Percentiles rank a stretch among this genome's conserved stretches.
Evolutionary conservation across 495 filamentous ascomycete genomes (phyloP).

Genomic region (Tuber aestivum): DNA sequence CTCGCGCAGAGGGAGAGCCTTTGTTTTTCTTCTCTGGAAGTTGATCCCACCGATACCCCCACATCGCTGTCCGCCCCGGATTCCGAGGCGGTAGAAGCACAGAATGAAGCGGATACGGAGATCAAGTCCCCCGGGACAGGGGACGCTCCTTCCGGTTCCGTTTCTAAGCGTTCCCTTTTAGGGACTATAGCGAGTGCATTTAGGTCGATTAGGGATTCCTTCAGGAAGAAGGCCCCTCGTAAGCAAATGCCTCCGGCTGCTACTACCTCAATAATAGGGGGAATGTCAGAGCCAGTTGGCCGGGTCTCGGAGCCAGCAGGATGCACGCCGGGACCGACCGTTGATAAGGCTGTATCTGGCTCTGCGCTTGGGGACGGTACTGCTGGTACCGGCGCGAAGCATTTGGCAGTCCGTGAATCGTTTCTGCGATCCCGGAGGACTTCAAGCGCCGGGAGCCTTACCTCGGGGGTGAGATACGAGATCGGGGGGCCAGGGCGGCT

Average conservation of each 20-base stretch:
- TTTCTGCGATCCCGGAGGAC: not conserved
- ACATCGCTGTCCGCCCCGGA: conserved; percentile 9
- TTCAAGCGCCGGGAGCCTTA: conserved; percentile 1
- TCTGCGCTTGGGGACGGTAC: conserved; percentile 6
- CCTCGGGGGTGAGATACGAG: conserved; percentile 9
- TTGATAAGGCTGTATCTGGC: conserved; percentile 8
- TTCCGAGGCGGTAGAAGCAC: conserved; percentile 5
- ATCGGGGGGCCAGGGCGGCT: conserved; percentile 7
- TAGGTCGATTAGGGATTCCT: conserved; percentile 19
- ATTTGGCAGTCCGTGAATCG: conserved; percentile 19
- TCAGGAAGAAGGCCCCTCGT: conserved; percentile 19
- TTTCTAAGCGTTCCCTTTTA: conserved; percentile 17
- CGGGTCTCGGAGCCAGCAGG: not conserved
- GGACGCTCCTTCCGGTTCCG: not conserved
- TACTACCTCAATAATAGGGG: not conserved
- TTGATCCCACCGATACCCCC: conserved; percentile 3
- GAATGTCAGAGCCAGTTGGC: not conserved
- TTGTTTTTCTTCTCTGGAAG: conserved; percentile 21
- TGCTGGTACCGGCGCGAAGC: conserved; percentile 12
- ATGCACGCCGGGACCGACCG: not conserved
- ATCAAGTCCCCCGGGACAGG: conserved; percentile 2
- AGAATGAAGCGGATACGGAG: not conserved
- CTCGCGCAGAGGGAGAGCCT: conserved; percentile 24
- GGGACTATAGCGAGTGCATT: conserved; percentile 27
- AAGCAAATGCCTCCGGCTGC: conserved; percentile 2